These are phyloP conservation scores for Aspergillus incahuasiensis DNA, from an alignment of 495 filamentous ascomycete genomes.

Conservation along the genomic window DNA sequence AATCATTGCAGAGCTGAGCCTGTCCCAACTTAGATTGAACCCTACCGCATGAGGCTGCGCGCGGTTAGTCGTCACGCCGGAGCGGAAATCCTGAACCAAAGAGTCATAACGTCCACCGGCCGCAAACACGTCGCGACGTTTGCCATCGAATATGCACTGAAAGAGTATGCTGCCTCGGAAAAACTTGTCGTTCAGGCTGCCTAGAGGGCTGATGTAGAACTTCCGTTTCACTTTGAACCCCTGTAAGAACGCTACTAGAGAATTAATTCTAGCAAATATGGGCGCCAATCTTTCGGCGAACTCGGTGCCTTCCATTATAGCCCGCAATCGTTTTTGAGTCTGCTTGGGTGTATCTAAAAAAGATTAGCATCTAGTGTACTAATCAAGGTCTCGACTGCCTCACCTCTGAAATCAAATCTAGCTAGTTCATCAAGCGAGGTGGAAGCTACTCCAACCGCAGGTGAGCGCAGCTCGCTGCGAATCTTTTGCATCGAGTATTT, in stretches of 20 bases:
- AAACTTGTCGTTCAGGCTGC: conserved; percentile 88
- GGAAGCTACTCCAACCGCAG: conserved; percentile 74
- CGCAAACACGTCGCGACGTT: conserved; percentile 79
- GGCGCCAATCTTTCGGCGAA: conserved; percentile 61
- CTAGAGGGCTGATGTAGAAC: conserved; percentile 78
- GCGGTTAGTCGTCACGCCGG: conserved; percentile 35
- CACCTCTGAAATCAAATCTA: conserved; percentile 85
- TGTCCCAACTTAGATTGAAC: conserved; percentile 87
- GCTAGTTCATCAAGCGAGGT: conserved; percentile 89
- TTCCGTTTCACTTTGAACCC: conserved; percentile 70
- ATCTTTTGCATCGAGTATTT: conserved; percentile 83
- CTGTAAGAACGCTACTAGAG: conserved; percentile 70
- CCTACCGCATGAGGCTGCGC: conserved; percentile 71
- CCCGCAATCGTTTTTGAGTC: conserved; percentile 65
- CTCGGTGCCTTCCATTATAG: conserved; percentile 67
- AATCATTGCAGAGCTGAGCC: conserved; percentile 61
- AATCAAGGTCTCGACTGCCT: conserved; percentile 13
- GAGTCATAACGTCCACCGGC: conserved; percentile 91
- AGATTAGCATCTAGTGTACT: conserved; percentile 17
- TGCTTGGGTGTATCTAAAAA: conserved; percentile 62
- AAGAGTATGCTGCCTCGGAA: conserved; percentile 86
- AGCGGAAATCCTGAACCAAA: conserved; percentile 57
- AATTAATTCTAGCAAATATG: conserved; percentile 71
- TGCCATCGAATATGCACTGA: conserved; percentile 84
- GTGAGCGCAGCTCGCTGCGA: conserved; percentile 72